Evolutionary conservation across 148 eudicot species (phyloP).

Genomic region (Rhododendron williamsianum): DNA sequence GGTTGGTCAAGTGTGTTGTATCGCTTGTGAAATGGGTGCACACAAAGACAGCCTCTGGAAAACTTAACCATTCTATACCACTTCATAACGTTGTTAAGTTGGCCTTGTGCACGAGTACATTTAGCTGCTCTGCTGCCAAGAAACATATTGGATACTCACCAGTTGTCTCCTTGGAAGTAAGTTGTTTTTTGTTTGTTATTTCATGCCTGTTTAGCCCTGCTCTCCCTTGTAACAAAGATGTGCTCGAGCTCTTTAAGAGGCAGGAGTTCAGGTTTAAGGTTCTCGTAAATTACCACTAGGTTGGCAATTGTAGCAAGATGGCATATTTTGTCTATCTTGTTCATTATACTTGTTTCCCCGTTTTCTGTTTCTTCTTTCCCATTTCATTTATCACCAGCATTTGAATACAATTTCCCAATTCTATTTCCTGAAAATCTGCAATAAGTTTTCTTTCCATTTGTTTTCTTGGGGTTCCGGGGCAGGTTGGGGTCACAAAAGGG

Average conservation of each 20-base stretch:
- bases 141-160: constrained; percentile 68
- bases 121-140: constrained; percentile 74
- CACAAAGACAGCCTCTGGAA: constrained; percentile 41
- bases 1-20: constrained; percentile 33
- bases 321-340: not conserved
- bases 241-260: not conserved
- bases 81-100: constrained; percentile 47
- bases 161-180: constrained; percentile 70
- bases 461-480: not conserved
- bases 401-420: not conserved
- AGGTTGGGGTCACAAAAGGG: not conserved
- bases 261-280: not conserved
- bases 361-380: not conserved
- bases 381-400: not conserved
- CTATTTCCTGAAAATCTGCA: not conserved
- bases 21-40: constrained; percentile 49
- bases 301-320: not conserved
- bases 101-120: constrained; percentile 57
- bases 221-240: not conserved
- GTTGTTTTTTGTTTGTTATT: constrained; percentile 15
- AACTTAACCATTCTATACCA: constrained; percentile 29
- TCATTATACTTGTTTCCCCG: not conserved
- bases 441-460: not conserved
- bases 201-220: not conserved
- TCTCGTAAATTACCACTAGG: not conserved